Base-by-base conservation (phyloP, 2,329 filamentous ascomycete genomes). In the Helminthosporium solani region DNA sequence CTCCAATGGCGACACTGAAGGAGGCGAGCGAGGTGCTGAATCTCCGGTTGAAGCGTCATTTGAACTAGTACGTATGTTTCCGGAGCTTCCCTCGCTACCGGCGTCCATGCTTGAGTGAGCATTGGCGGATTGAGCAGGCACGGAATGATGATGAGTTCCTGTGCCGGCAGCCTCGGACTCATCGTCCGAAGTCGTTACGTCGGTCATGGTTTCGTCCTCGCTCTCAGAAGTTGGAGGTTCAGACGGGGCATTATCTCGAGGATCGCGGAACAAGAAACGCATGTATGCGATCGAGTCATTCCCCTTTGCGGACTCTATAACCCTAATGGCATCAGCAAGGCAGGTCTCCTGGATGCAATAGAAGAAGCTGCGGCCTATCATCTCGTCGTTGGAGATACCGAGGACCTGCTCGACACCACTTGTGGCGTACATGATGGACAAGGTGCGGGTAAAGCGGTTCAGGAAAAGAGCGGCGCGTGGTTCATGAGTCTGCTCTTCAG, bases 211-310 rank as follows among this genome's bases (percentile, higher is more conserved):
- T 23, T 76, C 64, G 57, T 78, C 66, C 21, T 75, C 71, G 9
- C 77, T 71, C 40, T 81, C 77, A 44, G 80, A 78, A 2, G 61
- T 51, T 21, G 58, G 58, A 3, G 60, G 57, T 3, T 63, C 58
- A 3, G 57, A 53, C 12, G 62, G 55, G 40, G 75, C 71, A 43
- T 70, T 78, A 45, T 79, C 74, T 23, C 85, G 78, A 15, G 88
- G 88, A 63, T 94, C 86, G 42, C 87, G 80, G 61, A 87, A 92
- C 80, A 84, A 88, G 67, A 95, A 95, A 15, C 90, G 86, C 48
- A 95, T 76, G 60, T 95, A 95, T 2, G 90, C 89, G 60, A 95
- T 94, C 2, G 90, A 95, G 66, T 95, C 88, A 59, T 95, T 95
- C 21, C 86, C 86, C 66, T 95, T 95, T 18, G 90, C 89, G 54